phyloP scores from a whole-genome alignment of 225 moss, liverwort and hornwort species.

The Marchantia paleacea region DNA sequence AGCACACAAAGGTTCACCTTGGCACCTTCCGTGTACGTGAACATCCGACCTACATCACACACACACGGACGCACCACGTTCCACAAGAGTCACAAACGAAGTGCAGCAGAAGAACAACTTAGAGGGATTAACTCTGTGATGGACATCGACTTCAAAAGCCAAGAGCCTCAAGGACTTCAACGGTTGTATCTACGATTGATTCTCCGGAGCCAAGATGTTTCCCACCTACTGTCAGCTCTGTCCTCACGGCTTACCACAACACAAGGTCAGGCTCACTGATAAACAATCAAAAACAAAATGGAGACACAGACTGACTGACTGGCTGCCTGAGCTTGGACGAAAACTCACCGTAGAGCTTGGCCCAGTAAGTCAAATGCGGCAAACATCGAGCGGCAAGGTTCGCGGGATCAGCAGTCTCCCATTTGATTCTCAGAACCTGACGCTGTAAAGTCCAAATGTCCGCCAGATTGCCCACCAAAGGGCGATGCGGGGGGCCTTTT shows the following conservation, averaged over 20 bases:
- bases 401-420: slow-evolving; percentile 19
- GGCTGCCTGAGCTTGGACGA: neutral
- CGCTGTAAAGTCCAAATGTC: slow-evolving; percentile 26
- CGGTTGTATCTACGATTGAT: too few species aligned
- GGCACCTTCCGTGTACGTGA: slow-evolving; percentile 40
- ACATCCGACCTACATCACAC: slow-evolving; percentile 28
- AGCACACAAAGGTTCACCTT: slow-evolving; percentile 32
- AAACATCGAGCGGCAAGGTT: slow-evolving; percentile 23
- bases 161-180: too few species aligned
- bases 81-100: neutral
- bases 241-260: too few species aligned
- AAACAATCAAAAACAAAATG: too few species aligned
- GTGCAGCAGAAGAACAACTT: too few species aligned
- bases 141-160: too few species aligned
- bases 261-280: too few species aligned
- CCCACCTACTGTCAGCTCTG: too few species aligned
- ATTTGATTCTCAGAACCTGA: slow-evolving; percentile 3
- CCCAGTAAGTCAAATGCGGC: slow-evolving; percentile 39
- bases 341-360: slow-evolving; percentile 39
- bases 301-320: too few species aligned
- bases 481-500: slow-evolving; percentile 29
- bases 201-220: too few species aligned
- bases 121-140: too few species aligned
- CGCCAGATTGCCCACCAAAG: slow-evolving; percentile 34
- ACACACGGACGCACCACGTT: neutral